Conservation (phyloP, 495 filamentous ascomycete genomes). For the Poronia punctata region DNA sequence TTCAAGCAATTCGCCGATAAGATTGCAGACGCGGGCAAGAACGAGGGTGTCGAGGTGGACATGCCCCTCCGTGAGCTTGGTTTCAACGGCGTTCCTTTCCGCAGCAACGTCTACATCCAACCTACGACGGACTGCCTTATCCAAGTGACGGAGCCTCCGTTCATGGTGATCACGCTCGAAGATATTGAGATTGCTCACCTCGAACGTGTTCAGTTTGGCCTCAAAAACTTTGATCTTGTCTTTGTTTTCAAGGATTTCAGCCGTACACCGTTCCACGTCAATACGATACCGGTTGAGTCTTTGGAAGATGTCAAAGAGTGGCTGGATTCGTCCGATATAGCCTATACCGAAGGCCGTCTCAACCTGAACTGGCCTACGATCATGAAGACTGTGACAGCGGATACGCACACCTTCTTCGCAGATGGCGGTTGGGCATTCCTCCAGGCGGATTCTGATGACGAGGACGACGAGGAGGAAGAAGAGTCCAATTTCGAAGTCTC, state of each 20-base stretch:
- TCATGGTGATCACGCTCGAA: conserved; percentile 86
- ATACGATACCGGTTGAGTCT: conserved; percentile 94
- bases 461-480: conserved; percentile 64
- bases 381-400: conserved; percentile 95
- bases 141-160: conserved; percentile 93
- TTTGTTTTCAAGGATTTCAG: conserved; percentile 97
- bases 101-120: conserved; percentile 89
- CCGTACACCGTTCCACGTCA: conserved; percentile 81
- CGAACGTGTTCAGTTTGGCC: conserved; percentile 93
- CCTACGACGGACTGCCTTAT: conserved; percentile 98
- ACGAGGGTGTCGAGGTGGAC: conserved; percentile 78
- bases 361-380: conserved; percentile 99
- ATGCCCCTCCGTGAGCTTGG: conserved; percentile 95
- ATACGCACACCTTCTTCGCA: conserved; percentile 89
- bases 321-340: conserved; percentile 90
- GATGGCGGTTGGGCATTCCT: conserved; percentile 97
- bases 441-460: conserved; percentile 77
- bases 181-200: conserved; percentile 96
- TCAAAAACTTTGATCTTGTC: conserved; percentile 99
- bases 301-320: conserved; percentile 96
- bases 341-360: conserved; percentile 88
- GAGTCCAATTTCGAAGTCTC: conserved; percentile 90
- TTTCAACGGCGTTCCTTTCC: conserved; percentile 92
- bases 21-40: conserved; percentile 85
- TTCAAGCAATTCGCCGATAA: conserved; percentile 98